Conservation (phyloP, 1,284 basidiomycete species). For the Leccinum proliferum region DNA sequence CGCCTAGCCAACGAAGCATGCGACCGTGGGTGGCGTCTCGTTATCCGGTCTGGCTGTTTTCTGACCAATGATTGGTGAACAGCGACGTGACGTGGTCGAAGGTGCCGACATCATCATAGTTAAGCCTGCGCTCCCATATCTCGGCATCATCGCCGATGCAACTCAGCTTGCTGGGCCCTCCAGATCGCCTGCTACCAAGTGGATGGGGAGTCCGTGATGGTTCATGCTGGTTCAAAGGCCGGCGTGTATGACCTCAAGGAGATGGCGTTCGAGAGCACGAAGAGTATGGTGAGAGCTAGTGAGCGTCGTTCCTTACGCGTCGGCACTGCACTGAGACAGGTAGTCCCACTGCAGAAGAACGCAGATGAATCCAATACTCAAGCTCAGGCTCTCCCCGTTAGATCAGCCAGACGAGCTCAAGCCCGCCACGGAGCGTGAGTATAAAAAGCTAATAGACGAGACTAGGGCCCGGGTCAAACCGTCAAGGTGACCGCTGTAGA, state of each 20-base stretch:
- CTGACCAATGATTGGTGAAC: neutral
- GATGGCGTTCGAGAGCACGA: slow-evolving; percentile 83
- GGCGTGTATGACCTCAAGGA: slow-evolving; percentile 89
- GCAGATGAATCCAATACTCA: too few relatives aligned
- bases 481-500: too few relatives aligned
- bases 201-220: slow-evolving; percentile 96
- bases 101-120: slow-evolving; percentile 99
- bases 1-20: slow-evolving; percentile 86
- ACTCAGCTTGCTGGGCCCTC: slow-evolving; percentile 78
- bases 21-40: slow-evolving; percentile 60
- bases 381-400: too few relatives aligned
- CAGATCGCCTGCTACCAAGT: slow-evolving; percentile 83
- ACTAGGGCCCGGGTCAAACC: too few relatives aligned
- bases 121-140: slow-evolving; percentile 94
- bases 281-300: slow-evolving; percentile 93
- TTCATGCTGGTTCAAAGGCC: slow-evolving; percentile 88
- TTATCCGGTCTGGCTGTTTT: neutral
- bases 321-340: too few relatives aligned
- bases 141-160: slow-evolving; percentile 84
- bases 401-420: too few relatives aligned
- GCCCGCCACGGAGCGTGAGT: too few relatives aligned
- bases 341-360: too few relatives aligned
- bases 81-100: slow-evolving; percentile 86
- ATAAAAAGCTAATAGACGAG: too few relatives aligned
- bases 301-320: slow-evolving; percentile 16